Evolutionary conservation across 225 moss, liverwort and hornwort species (phyloP).

Genomic region (Pseudoscleropodium purum): DNA sequence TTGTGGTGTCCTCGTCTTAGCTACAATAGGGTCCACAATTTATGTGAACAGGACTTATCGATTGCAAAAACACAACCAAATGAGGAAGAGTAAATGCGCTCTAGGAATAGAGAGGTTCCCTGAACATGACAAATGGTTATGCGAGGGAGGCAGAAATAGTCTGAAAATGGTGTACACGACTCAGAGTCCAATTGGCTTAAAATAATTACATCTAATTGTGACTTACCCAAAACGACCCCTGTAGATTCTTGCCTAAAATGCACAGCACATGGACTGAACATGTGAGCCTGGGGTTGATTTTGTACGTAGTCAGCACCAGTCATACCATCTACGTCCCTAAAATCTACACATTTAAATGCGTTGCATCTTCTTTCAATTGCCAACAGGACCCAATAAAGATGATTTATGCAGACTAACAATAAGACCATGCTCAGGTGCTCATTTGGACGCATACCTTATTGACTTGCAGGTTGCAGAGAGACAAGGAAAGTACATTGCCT

Average conservation of each 20-base stretch:
- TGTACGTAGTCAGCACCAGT: background rate
- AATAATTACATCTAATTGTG: background rate
- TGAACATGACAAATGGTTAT: background rate
- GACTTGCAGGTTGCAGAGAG: conserved; percentile 55
- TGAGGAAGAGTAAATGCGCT: background rate
- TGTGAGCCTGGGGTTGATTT: background rate
- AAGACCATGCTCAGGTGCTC: background rate
- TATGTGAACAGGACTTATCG: background rate
- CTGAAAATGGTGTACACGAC: background rate
- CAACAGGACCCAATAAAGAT: background rate
- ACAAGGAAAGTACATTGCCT: conserved; percentile 68
- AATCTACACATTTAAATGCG: background rate
- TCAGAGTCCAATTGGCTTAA: background rate
- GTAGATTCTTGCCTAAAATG: background rate
- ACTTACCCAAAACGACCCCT: background rate
- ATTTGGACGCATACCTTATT: background rate
- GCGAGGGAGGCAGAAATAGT: background rate
- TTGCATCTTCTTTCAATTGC: background rate
- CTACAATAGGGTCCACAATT: background rate
- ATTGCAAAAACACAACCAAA: background rate
- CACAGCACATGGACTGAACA: background rate
- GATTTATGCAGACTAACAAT: no score
- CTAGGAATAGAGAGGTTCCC: background rate
- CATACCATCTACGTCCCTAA: background rate
- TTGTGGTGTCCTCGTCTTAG: background rate